Evolutionary conservation across 192 early-diverging fungal genomes (phyloP).

Genomic region (Endogone sp.): DNA sequence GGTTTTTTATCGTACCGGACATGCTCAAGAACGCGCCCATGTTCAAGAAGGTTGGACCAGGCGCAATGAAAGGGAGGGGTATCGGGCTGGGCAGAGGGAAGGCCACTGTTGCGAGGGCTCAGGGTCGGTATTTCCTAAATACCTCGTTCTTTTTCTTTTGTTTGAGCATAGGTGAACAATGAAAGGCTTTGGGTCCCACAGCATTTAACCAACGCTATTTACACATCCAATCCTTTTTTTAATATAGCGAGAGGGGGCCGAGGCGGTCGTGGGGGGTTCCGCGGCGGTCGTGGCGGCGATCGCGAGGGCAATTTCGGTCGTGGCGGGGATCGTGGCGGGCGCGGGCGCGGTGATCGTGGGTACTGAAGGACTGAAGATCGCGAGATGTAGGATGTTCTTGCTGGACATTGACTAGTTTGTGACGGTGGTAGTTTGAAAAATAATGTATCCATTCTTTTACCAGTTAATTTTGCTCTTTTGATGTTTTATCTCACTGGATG

Average conservation of each 20-base stretch:
- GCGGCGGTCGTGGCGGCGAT: neutral
- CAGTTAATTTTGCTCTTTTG: too few species aligned
- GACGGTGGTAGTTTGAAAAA: too few species aligned
- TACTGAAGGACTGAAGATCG: too few species aligned
- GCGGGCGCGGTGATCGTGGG: neutral
- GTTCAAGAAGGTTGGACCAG: constrained; percentile 92
- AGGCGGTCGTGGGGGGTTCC: neutral
- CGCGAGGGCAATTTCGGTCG: neutral
- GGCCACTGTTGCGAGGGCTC: constrained; percentile 80
- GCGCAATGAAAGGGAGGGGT: constrained; percentile 73
- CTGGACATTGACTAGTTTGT: too few species aligned
- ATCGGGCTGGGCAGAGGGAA: constrained; percentile 79
- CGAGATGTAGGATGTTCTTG: too few species aligned
- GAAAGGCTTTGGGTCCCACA: too few species aligned
- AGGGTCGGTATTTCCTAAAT: constrained; percentile 34
- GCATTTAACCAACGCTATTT: neutral
- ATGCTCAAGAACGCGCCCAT: constrained; percentile 99
- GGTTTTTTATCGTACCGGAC: constrained; percentile 97
- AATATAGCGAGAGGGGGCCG: neutral
- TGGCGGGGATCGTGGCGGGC: neutral
- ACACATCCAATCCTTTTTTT: too few species aligned
- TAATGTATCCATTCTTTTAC: too few species aligned
- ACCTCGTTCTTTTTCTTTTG: neutral
- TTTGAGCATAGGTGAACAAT: too few species aligned
- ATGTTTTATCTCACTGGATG: too few species aligned